Evolutionary conservation across 176 grass and related monocot genomes (phyloP), one percentile per base, ranked within the genome.

Genomic region (Pharus latifolius): DNA sequence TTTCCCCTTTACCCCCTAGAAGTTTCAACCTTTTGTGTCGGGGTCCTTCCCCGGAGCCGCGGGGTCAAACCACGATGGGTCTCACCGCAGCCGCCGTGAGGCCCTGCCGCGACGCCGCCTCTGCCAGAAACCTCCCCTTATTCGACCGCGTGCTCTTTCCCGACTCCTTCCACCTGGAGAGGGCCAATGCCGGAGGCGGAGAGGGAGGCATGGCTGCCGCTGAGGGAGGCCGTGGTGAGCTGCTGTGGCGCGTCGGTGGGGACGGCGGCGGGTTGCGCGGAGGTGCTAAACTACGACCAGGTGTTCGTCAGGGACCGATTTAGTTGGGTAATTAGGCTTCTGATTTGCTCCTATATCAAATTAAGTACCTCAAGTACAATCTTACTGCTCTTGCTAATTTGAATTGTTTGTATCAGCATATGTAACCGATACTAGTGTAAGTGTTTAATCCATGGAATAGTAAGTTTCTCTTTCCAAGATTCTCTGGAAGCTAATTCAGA

Each of bases 261-360:
- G 15, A 80, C 65, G 11, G 75, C 65, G 17, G 88, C 59, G 1
- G 53, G 27, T n/a, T 22, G 17, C 49, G 46, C 29, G 17, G 49
- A 75, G 37, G 11, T 54, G 12, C 56, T 80, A 51, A 83, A 75
- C 60, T 72, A 78, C 43, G 52, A 73, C 5, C 76, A 91, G 79
- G 70, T 77, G 48, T 80, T 83, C 44, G 58, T 82, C 16, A 65
- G 79, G 29, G 86, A 70, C 51, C n/a, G n/a, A n/a, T n/a, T n/a
- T n/a, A n/a, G n/a, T n/a, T n/a, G n/a, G n/a, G n/a, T n/a, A n/a
- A n/a, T n/a, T n/a, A n/a, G n/a, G n/a, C 73, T 84, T n/a, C 63
- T 82, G 45, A 72, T 74, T n/a, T n/a, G n/a, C n/a, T 31, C 24
- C 15, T 50, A 50, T 12, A 75, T 41, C 5, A 40, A 62, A 63